These are phyloP conservation scores for Coelastrella sp. DNA, from an alignment of 139 green algal genomes.

Conservation along the genomic window DNA sequence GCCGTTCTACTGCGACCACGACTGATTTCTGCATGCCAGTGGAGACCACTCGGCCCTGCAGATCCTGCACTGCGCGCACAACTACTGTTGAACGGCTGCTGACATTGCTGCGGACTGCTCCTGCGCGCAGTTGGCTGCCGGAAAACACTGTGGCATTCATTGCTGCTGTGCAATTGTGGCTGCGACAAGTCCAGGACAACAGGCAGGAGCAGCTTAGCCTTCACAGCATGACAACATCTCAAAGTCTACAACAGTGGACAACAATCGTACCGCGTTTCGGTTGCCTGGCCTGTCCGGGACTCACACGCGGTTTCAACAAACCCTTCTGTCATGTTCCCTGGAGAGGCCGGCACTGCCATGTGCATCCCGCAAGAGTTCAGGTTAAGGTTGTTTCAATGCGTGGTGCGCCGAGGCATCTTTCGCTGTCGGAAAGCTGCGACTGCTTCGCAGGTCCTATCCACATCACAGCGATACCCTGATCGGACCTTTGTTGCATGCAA, in stretches of 20 bases:
- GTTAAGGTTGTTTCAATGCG: too few species aligned
- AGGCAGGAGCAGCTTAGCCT: neutral
- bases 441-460: too few species aligned
- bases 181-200: neutral
- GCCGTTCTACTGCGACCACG: conserved; percentile 59
- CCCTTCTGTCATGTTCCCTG: too few species aligned
- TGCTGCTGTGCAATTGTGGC: neutral
- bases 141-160: conserved; percentile 60
- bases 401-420: too few species aligned
- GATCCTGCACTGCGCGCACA: conserved; percentile 65
- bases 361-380: too few species aligned
- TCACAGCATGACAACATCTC: neutral
- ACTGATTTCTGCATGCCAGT: conserved; percentile 64
- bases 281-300: too few species aligned
- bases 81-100: conserved; percentile 44
- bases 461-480: too few species aligned
- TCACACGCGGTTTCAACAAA: too few species aligned
- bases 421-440: too few species aligned
- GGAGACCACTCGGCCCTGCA: conserved; percentile 61
- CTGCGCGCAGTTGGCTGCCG: conserved; percentile 19
- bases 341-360: too few species aligned
- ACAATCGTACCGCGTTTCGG: neutral
- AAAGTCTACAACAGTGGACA: neutral
- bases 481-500: too few species aligned
- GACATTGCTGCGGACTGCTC: neutral